Evolutionary conservation across 805 yeast species (phyloP).

Genomic region (Candida sonorensis): DNA sequence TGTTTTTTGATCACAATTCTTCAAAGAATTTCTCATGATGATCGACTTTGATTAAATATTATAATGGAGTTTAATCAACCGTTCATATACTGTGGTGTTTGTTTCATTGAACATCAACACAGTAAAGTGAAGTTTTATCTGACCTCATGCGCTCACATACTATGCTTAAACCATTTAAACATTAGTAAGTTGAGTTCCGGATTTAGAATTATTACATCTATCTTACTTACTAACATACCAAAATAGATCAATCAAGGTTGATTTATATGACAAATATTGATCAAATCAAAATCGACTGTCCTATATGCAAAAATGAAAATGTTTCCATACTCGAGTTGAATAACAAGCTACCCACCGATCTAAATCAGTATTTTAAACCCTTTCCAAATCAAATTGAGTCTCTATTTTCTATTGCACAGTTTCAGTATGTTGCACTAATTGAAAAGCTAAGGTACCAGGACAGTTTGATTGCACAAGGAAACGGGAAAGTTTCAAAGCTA

Average conservation of each 20-base stretch:
- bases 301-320: conserved; percentile 5
- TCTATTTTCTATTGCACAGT: conserved; percentile 10
- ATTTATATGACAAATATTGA: conserved; percentile 1
- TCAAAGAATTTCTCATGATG: too few species aligned
- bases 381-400: conserved; percentile 11
- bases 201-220: neutral
- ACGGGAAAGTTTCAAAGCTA: conserved; percentile 4
- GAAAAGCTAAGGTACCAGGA: conserved; percentile 4
- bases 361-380: conserved; percentile 11
- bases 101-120: conserved; percentile 2
- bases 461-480: conserved; percentile 1
- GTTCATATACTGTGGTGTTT: conserved; percentile 9
- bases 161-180: conserved; percentile 9
- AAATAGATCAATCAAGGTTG: too few species aligned
- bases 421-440: conserved; percentile 10
- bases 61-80: conserved; percentile 11
- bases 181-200: conserved; percentile 2
- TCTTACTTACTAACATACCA: too few species aligned
- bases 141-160: conserved; percentile 14
- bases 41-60: too few species aligned
- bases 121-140: conserved; percentile 2
- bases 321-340: conserved; percentile 8
- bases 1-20: too few species aligned
- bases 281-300: conserved; percentile 5
- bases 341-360: conserved; percentile 10